Base-by-base conservation (phyloP, 1,139 yeast species). In the Schwanniomyces etchellsii region DNA sequence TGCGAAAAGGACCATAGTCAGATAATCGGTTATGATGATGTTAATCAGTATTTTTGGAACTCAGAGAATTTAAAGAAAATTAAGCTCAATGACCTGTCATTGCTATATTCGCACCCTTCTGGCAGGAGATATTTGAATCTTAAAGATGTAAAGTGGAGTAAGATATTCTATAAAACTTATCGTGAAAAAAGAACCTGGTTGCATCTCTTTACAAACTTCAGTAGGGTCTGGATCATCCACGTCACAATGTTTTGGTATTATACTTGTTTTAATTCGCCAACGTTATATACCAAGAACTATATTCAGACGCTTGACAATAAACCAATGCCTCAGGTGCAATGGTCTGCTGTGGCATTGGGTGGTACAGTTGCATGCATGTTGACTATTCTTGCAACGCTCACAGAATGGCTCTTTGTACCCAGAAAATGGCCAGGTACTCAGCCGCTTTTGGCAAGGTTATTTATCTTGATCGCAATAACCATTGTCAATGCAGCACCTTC, bases 11-110 rank as follows among this genome's bases (percentile, higher is more conserved):
- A 86, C 48, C 96, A 86, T 47, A 62, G 70, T 35, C 60, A 68
- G 24, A 70, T 78, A 2, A 77, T 86, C 38, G 95, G 96, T 0
- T 86, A 86, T 47, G 96, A 86, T 52, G 96, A 86, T 50, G 66
- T 84, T 31, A 86, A 86, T 50, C 95, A 82, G 48, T 63, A 81
- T 14, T 86, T 86, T 48, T 86, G 96, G 96, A 77, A 77, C 41
- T 70, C 74, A 0, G 70, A 74, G 34, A 85, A 86, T 0, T 53
- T 86, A 9, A 59, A 64, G 29, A 59, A 68, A 28, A 57, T 86
- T 9, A 52, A 47, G 10, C 46, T 77, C 6, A 40, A 45, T 3
- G 64, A 72, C 28, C 70, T 69, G 1, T 50, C 54, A 14, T 49
- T 60, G 28, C 48, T 82, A 5, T 60, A 76, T 26, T 72, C 66